A percentile compares a stretch with the other conserved stretches of the same genome.
Conservation (phyloP, 495 filamentous ascomycete species). For the Barbatosphaeria neglecta region DNA sequence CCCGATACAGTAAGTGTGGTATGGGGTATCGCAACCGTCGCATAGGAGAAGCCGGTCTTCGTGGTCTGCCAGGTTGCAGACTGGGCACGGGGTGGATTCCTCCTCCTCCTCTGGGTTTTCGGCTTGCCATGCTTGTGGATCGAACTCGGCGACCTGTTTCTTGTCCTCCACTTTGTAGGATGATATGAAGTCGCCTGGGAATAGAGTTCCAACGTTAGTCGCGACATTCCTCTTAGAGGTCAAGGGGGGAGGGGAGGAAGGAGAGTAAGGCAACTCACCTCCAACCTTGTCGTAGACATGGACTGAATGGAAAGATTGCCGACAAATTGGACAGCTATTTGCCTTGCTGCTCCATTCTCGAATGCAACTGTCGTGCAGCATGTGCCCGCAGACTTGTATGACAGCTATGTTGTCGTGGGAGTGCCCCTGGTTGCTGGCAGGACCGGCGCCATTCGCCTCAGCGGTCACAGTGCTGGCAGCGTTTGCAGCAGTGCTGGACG, state of each 20-base stretch:
- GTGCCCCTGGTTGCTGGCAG: slow-evolving; percentile 47
- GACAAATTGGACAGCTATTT: slow-evolving; percentile 96
- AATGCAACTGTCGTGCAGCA: slow-evolving; percentile 82
- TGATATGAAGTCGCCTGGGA: slow-evolving; percentile 58
- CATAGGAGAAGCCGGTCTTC: slow-evolving; percentile 76
- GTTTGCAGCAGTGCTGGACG: slow-evolving; percentile 14
- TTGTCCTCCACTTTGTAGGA: slow-evolving; percentile 79
- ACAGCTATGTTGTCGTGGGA: slow-evolving; percentile 32
- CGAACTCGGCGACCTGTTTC: slow-evolving; percentile 79
- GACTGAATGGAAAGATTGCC: slow-evolving; percentile 79
- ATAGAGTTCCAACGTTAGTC: too few relatives aligned
- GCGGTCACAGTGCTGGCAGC: slow-evolving; percentile 17
- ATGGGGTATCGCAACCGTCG: slow-evolving; percentile 73
- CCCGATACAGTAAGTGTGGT: slow-evolving; percentile 80
- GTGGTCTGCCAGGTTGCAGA: slow-evolving; percentile 64
- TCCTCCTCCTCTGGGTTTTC: slow-evolving; percentile 58
- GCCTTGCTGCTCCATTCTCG: slow-evolving; percentile 89
- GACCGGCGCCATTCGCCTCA: neutral
- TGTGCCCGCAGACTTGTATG: slow-evolving; percentile 66
- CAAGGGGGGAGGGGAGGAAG: neutral
- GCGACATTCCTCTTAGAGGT: too few relatives aligned
- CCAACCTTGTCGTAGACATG: slow-evolving; percentile 65
- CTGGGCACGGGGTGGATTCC: slow-evolving; percentile 57
- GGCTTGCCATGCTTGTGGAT: slow-evolving; percentile 65
- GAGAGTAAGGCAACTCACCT: slow-evolving; percentile 44